Conservation (phyloP, 495 filamentous ascomycete species). For the Physcia stellaris region DNA sequence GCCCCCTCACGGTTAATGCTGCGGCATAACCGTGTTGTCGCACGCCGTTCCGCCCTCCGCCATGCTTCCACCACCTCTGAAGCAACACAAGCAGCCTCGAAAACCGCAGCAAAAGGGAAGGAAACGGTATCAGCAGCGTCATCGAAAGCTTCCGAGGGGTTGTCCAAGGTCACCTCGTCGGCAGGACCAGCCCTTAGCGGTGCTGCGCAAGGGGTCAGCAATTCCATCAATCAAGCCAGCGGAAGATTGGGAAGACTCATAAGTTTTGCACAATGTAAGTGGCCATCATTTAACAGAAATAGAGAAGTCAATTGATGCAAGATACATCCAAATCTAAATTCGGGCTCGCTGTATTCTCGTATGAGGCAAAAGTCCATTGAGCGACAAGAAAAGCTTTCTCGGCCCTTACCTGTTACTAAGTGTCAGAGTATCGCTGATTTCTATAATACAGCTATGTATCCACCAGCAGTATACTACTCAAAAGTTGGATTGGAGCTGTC, state of each 20-base stretch:
- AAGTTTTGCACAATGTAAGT: constrained; percentile 76
- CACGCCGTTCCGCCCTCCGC: constrained; percentile 41
- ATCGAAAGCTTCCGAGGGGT: constrained; percentile 71
- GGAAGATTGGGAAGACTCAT: constrained; percentile 74
- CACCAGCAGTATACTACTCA: constrained; percentile 78
- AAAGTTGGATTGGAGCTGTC: constrained; percentile 75
- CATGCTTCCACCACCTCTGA: constrained; percentile 56
- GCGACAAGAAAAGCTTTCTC: no score
- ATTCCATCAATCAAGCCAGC: constrained; percentile 61
- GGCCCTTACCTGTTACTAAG: no score
- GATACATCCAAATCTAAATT: no score
- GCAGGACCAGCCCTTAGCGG: constrained; percentile 65
- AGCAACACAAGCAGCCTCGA: constrained; percentile 45
- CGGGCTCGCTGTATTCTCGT: no score
- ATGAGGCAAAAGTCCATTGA: no score
- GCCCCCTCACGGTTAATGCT: constrained; percentile 42
- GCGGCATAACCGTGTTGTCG: constrained; percentile 41
- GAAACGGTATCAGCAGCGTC: constrained; percentile 48
- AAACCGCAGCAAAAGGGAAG: constrained; percentile 47
- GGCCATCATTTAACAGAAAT: no score
- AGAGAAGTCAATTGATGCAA: no score
- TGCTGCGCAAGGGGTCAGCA: constrained; percentile 48
- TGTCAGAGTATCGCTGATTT: no score
- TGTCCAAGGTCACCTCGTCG: constrained; percentile 66
- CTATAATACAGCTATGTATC: constrained; percentile 54